Evolutionary conservation across 208 protist genomes (phyloP).

Genomic region (Leishmania tarentolae): DNA sequence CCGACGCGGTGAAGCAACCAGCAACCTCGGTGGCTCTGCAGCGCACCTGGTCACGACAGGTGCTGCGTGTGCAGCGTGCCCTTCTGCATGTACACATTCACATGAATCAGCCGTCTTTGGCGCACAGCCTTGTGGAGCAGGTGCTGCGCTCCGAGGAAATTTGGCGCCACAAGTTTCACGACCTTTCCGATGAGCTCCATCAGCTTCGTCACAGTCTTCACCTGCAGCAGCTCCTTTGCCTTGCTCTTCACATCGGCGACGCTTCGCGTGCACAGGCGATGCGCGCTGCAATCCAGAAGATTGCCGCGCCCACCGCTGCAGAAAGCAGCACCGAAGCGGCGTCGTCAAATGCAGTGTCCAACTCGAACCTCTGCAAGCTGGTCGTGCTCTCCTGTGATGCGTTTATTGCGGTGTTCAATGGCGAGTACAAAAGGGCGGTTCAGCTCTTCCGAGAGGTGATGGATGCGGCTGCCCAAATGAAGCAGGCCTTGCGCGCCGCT

Average conservation of each 20-base stretch:
- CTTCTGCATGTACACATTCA: slow-evolving; percentile 67
- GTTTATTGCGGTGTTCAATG: slow-evolving; percentile 22
- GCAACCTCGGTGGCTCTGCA: slow-evolving; percentile 3
- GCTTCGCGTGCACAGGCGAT: slow-evolving; percentile 16
- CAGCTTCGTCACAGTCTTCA: slow-evolving; percentile 35
- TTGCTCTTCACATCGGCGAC: slow-evolving; percentile 38
- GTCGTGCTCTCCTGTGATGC: slow-evolving; percentile 23
- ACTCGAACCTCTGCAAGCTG: slow-evolving; percentile 8
- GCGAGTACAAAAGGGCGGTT: slow-evolving; percentile 21
- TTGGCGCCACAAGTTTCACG: slow-evolving; percentile 16
- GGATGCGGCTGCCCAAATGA: slow-evolving; percentile 4
- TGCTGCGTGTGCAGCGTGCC: slow-evolving; percentile 54
- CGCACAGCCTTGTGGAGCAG: slow-evolving; percentile 43
- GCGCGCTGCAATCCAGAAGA: background rate
- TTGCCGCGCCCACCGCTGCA: background rate
- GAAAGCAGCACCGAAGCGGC: background rate
- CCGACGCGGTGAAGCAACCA: background rate
- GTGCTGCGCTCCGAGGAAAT: slow-evolving; percentile 41
- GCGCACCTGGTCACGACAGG: slow-evolving; percentile 39
- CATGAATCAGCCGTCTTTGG: slow-evolving; percentile 56
- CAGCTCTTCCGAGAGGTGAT: slow-evolving; percentile 21
- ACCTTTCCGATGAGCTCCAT: slow-evolving; percentile 26
- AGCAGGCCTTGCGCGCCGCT: slow-evolving; percentile 5
- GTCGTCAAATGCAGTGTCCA: slow-evolving; percentile 9
- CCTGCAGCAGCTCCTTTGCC: slow-evolving; percentile 46